These are phyloP conservation scores for Citrullus mucosospermus DNA, from an alignment of 306 rosid species.

Conservation along the genomic window DNA sequence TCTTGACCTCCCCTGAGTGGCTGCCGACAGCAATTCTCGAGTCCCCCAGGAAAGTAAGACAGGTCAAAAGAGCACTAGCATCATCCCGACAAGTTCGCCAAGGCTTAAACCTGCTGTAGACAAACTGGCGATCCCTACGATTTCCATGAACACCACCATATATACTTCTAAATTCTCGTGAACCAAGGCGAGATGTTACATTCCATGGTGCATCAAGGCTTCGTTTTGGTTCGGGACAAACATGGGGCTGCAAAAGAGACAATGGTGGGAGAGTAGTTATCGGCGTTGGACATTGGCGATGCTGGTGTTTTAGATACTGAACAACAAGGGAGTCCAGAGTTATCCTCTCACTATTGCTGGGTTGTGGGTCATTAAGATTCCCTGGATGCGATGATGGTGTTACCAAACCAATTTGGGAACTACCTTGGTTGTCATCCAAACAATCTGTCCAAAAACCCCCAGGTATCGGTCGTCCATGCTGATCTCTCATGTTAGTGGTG, in stretches of 20 bases:
- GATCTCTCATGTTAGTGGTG: constrained; percentile 33
- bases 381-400: constrained; percentile 49
- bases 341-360: constrained; percentile 61
- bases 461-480: constrained; percentile 28
- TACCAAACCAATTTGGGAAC: constrained; percentile 29
- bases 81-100: constrained; percentile 96
- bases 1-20: constrained; percentile 82
- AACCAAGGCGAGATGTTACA: constrained; percentile 80
- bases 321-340: constrained; percentile 79
- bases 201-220: constrained; percentile 89
- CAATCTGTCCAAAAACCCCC: constrained; percentile 27
- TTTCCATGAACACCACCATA: constrained; percentile 93
- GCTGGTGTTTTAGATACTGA: constrained; percentile 97
- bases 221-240: constrained; percentile 95
- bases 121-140: constrained; percentile 91
- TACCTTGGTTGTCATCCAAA: constrained; percentile 53
- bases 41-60: constrained; percentile 76
- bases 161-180: constrained; percentile 64
- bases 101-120: constrained; percentile 89
- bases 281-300: constrained; percentile 97
- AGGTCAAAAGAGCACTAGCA: constrained; percentile 66
- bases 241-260: constrained; percentile 80
- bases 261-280: constrained; percentile 97
- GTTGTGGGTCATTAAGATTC: constrained; percentile 42
- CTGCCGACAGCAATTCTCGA: constrained; percentile 77